Evolutionary conservation across 73 alveolate genomes (phyloP), one percentile per base, ranked within the genome.

Genomic region (Halteria grandinella): DNA sequence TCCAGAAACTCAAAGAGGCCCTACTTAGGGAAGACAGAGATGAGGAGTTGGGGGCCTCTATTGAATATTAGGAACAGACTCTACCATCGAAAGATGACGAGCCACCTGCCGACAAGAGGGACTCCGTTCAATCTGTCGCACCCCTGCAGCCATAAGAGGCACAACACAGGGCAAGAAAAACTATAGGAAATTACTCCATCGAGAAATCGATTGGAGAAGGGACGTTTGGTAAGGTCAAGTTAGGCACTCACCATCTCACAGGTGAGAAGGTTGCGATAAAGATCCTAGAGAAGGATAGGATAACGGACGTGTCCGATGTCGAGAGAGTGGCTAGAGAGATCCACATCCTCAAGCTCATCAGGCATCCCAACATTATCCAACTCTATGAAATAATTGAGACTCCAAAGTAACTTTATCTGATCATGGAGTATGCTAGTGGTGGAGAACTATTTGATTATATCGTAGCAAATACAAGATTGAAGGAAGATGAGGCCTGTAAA

Each of bases 401-500:
- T 49, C 94, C 90, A 45, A 86, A 82, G 34, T 88, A 87, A 54
- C 77, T 90, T 52, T 93, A 87, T 71, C 57, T 93, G 31, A 75
- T 93, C 59, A 93, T 76, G 83, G 97, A 92, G 86, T 92, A 92
- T 72, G 95, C 96, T 20, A 79, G 88, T 63, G 97, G 97, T 27
- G 95, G 94, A 31, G 98, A 93, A 73, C 88, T 93, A n/a, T 83
- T 93, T 69, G 97, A 93, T 72, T 93, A 93, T 74, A 93, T 85
- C 24, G 91, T 88, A 17, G 77, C 76, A 34, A 41, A 92, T 49
- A 86, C 86, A 23, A 89, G 91, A 62, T 76, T 96, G 51, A 63
- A 89, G 21, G 99, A 96, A 75, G 84, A 85, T 27, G 99, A 96
- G 79, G 97, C 99, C 32, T 88, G 96, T 69, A 87, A 82, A 49